Percentiles rank a stretch among this genome's conserved stretches.
Conservation (phyloP, 2,329 filamentous ascomycete genomes). For the Cercospora canescens region DNA sequence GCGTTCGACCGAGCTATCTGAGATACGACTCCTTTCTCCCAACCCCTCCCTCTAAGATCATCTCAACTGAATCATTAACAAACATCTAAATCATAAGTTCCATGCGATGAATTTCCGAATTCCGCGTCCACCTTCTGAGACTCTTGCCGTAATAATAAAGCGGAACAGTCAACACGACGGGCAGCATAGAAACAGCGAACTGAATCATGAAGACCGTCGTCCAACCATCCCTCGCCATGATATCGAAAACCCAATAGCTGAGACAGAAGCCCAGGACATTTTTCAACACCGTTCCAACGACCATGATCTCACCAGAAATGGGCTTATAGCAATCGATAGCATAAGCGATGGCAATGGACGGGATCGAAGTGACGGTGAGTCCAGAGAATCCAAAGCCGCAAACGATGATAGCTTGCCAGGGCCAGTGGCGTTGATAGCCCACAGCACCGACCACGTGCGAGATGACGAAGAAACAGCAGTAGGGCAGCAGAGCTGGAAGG, state of each 20-base stretch:
- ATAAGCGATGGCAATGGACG: constrained; percentile 47
- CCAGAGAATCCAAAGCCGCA: constrained; percentile 50
- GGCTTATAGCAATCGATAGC: constrained; percentile 51
- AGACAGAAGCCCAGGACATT: constrained; percentile 48
- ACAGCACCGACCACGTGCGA: constrained; percentile 51
- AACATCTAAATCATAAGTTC: constrained; percentile 10
- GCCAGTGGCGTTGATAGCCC: constrained; percentile 51
- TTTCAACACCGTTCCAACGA: constrained; percentile 47
- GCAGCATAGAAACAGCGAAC: constrained; percentile 43
- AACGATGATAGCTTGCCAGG: constrained; percentile 51
- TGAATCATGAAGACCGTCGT: constrained; percentile 47
- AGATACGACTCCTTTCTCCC: too few relatives aligned
- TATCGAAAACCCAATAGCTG: constrained; percentile 44
- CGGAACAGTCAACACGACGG: constrained; percentile 42
- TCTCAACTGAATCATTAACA: too few relatives aligned
- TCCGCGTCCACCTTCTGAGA: constrained; percentile 6
- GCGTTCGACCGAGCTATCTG: too few relatives aligned
- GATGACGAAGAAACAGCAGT: constrained; percentile 52
- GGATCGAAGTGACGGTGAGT: constrained; percentile 43
- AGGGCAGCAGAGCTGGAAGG: constrained; percentile 55
- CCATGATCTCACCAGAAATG: constrained; percentile 49
- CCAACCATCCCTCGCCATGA: constrained; percentile 41
- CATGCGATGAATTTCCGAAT: constrained; percentile 11
- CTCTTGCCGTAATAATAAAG: constrained; percentile 47
- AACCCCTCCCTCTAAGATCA: neutral